Conservation (phyloP, 2,329 filamentous ascomycete genomes). For the Lasiodiplodia gonubiensis region DNA sequence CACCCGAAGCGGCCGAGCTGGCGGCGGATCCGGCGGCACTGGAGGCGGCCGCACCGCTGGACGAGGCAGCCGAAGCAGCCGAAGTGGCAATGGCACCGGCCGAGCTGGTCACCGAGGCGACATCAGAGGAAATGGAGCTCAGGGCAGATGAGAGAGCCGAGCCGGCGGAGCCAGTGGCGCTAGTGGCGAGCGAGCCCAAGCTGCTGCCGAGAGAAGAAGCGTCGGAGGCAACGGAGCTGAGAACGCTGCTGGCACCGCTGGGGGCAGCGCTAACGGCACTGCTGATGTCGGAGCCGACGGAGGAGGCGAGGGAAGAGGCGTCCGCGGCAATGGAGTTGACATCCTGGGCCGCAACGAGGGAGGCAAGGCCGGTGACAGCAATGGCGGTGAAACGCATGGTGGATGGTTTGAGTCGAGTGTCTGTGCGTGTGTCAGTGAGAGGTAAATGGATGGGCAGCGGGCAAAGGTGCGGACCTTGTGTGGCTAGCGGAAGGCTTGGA, state of each 20-base stretch:
- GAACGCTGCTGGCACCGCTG: not conserved
- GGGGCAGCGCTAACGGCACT: not conserved
- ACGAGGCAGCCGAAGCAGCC: not conserved
- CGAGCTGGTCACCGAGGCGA: not conserved
- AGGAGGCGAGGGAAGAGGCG: constrained; percentile 11
- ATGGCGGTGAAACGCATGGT: constrained; percentile 28
- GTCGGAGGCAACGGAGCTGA: constrained; percentile 4
- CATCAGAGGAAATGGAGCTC: not conserved
- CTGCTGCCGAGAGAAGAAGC: constrained; percentile 9
- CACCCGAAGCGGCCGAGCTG: not conserved
- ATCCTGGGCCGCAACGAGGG: constrained; percentile 24
- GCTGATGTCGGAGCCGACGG: constrained; percentile 21
- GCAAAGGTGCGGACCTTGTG: constrained; percentile 2
- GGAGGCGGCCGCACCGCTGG: not conserved
- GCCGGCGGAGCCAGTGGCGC: constrained; percentile 23
- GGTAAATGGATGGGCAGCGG: not conserved
- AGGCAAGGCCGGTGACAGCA: constrained; percentile 19
- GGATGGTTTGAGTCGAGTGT: constrained; percentile 1
- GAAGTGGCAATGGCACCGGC: not conserved
- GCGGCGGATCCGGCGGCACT: not conserved
- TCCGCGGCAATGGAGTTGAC: constrained; percentile 9
- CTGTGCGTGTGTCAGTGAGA: not conserved
- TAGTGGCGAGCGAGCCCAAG: constrained; percentile 15
- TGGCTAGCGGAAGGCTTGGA: not conserved
- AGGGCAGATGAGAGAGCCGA: constrained; percentile 11